phyloP scores from a whole-genome alignment of 176 grass and related monocot species.

The Panicum miliaceum region DNA sequence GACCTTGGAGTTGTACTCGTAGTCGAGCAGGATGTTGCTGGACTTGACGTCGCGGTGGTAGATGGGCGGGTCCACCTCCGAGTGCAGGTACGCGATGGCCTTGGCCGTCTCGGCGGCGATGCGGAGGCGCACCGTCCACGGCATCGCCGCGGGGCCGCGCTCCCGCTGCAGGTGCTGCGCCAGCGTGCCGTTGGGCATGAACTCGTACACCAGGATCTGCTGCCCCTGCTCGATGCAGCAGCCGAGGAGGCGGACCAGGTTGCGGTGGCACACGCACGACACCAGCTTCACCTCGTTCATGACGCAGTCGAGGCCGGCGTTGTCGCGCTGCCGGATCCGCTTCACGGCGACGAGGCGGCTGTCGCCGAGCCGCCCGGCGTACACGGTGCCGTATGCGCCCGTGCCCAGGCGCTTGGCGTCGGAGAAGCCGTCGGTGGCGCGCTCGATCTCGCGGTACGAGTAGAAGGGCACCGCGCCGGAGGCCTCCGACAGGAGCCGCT shows the following conservation, averaged over 20 bases:
- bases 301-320: slow-evolving; percentile 38
- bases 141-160: slow-evolving; percentile 53
- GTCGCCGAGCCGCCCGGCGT: slow-evolving; percentile 48
- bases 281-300: slow-evolving; percentile 82
- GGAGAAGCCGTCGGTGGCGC: slow-evolving; percentile 64
- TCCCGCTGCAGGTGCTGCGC: slow-evolving; percentile 73
- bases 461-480: slow-evolving; percentile 56
- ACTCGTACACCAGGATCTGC: slow-evolving; percentile 91
- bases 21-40: slow-evolving; percentile 82
- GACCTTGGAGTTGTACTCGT: slow-evolving; percentile 69
- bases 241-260: slow-evolving; percentile 75
- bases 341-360: slow-evolving; percentile 60
- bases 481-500: slow-evolving; percentile 44
- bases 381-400: slow-evolving; percentile 79
- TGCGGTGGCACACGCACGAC: slow-evolving; percentile 59
- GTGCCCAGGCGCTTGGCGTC: slow-evolving; percentile 57
- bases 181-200: slow-evolving; percentile 81
- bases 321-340: slow-evolving; percentile 59
- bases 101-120: slow-evolving; percentile 69
- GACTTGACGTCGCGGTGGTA: slow-evolving; percentile 88
- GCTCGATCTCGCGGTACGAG: slow-evolving; percentile 76
- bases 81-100: slow-evolving; percentile 73
- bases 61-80: slow-evolving; percentile 64
- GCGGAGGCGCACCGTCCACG: slow-evolving; percentile 65
- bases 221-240: slow-evolving; percentile 69